These are phyloP conservation scores for Camelina laxa DNA, from an alignment of 345 rosid species.

Conservation along the genomic window DNA sequence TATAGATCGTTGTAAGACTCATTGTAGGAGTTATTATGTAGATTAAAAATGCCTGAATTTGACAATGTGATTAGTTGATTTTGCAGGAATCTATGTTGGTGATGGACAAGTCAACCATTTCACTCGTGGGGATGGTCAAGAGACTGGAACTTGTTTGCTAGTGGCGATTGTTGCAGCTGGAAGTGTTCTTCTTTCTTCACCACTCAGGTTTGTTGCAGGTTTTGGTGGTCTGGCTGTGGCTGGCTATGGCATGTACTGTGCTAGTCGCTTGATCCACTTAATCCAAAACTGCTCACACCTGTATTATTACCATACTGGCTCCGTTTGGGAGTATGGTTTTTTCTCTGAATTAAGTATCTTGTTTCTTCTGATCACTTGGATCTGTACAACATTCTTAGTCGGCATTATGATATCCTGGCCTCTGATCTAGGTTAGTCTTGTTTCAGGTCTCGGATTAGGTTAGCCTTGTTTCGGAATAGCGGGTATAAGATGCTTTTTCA, in stretches of 20 bases:
- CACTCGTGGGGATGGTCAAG: constrained; percentile 80
- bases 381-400: neutral
- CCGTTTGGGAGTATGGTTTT: no score
- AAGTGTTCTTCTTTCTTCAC: constrained; percentile 56
- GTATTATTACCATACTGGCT: neutral
- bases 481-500: constrained; percentile 95
- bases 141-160: constrained; percentile 76
- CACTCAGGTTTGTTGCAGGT: constrained; percentile 67
- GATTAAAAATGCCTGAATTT: constrained; percentile 2
- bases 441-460: constrained; percentile 68
- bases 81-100: constrained; percentile 71
- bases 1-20: constrained; percentile 21
- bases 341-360: no score
- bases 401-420: neutral
- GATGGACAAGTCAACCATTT: constrained; percentile 83
- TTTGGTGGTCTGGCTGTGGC: constrained; percentile 63
- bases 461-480: constrained; percentile 69
- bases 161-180: constrained; percentile 61
- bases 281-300: neutral
- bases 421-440: no score
- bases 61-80: constrained; percentile 19
- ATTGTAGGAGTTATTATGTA: neutral
- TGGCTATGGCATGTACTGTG: constrained; percentile 42
- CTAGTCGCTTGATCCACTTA: constrained; percentile 48
- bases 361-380: constrained; percentile 22